phyloP scores from a whole-genome alignment of 768 basidiomycete genomes.

The Solioccasus polychromus region DNA sequence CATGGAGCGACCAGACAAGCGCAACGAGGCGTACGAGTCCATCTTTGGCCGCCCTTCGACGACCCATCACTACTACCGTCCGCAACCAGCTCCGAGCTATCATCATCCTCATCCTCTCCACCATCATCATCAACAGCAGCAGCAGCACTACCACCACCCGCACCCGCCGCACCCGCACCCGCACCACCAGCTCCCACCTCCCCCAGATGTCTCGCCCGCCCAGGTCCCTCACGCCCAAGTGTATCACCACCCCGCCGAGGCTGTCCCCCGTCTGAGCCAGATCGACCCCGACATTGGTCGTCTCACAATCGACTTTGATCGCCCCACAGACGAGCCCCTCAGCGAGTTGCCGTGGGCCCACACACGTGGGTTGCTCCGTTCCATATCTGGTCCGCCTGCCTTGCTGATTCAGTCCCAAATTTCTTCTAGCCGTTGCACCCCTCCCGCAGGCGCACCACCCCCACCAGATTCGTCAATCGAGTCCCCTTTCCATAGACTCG shows the following conservation, averaged over 20 bases:
- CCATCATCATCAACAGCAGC: too few relatives aligned
- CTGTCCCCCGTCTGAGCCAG: conserved; percentile 39
- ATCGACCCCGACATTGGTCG: conserved; percentile 58
- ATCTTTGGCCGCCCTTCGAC: conserved; percentile 80
- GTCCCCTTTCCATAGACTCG: conserved; percentile 40
- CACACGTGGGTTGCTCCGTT: conserved; percentile 39
- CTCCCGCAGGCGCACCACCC: conserved; percentile 21
- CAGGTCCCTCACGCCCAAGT: conserved; percentile 82
- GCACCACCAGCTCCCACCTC: conserved; percentile 35
- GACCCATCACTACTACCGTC: conserved; percentile 43
- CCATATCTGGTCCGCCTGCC: conserved; percentile 27
- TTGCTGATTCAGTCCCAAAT: conserved; percentile 22
- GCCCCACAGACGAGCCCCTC: conserved; percentile 40
- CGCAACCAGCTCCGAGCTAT: conserved; percentile 16
- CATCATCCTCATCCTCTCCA: conserved; percentile 37
- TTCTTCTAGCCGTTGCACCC: conserved; percentile 25
- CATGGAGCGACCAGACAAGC: conserved; percentile 66
- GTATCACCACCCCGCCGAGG: conserved; percentile 35
- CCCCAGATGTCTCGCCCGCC: conserved; percentile 56
- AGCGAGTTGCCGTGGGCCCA: conserved; percentile 61
- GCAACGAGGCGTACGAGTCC: conserved; percentile 78
- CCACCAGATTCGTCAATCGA: conserved; percentile 29
- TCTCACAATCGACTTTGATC: conserved; percentile 55
- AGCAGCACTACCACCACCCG: conserved; percentile 15
- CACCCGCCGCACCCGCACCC: conserved; percentile 23